Base-by-base conservation (phyloP, 1,139 yeast genomes). In the Casaregolazyma suthepensis region DNA sequence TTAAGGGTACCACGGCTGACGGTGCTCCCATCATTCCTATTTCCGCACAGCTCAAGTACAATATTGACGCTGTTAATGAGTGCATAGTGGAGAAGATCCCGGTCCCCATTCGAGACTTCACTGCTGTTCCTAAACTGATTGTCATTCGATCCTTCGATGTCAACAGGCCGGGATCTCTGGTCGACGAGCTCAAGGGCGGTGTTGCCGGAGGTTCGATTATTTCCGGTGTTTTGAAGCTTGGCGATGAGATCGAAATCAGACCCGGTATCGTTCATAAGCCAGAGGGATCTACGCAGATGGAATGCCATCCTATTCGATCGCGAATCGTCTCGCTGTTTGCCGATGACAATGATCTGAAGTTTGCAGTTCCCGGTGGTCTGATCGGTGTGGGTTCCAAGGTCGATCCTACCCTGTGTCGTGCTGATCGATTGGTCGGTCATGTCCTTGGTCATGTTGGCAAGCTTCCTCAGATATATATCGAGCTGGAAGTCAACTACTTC, bases 331-430 rank as follows among this genome's bases (percentile, higher is more conserved):
- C 98, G 19, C 79, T 94, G 63, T 91, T 91, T 71, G 99, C 99
- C 56, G 99, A 94, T 75, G 91, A 93, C 74, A 94, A 94, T 67
- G 97, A 91, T 71, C 82, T 94, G 74, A 93, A 93, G 71, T 94
- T 93, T 68, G 99, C 99, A 52, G 99, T 94, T 66, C 99, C 99
- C 50, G 99, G 99, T 82, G 99, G 99, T 62, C 82, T 94, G 70
- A 94, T 94, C 66, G 99, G 99, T 81, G 98, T 94, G 55, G 99
- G 99, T 77, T 93, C 99, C 55, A 88, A 89, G 75, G 96, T 94
- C 62, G 99, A 94, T 73, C 99, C 99, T 59, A 93, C 99, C 7
- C 78, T 94, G 66, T 94, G 99, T 79, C 87, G 99, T 77, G 99
- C 99, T 57, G 99, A 94, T 76, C 87, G 99, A 77, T 81, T 94